Evolutionary conservation across 768 basidiomycete species (phyloP).

Genomic region (Suillus placidus): DNA sequence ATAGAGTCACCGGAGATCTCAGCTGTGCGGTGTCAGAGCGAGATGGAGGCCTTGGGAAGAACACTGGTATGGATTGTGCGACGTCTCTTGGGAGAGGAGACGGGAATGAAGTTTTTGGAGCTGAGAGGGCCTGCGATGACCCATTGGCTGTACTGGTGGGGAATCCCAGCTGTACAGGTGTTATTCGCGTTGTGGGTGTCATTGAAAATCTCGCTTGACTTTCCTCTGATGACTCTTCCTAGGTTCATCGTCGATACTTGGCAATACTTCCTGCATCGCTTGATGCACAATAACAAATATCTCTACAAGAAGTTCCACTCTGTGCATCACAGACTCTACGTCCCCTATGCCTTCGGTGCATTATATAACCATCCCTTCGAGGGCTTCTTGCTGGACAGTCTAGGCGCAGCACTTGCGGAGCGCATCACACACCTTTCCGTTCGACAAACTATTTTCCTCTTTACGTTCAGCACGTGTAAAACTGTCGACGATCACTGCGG

Average conservation of each 20-base stretch:
- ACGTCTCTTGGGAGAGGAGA: slow-evolving; percentile 44
- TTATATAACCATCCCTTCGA: slow-evolving; percentile 98
- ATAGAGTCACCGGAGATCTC: slow-evolving; percentile 41
- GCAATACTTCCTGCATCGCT: slow-evolving; percentile 96
- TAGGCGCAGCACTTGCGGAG: slow-evolving; percentile 82
- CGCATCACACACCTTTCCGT: slow-evolving; percentile 63
- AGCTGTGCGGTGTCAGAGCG: slow-evolving; percentile 41
- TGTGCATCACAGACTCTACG: slow-evolving; percentile 93
- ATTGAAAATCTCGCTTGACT: not conserved
- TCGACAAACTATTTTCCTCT: slow-evolving; percentile 85
- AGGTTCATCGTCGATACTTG: slow-evolving; percentile 96
- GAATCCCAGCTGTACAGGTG: slow-evolving; percentile 72
- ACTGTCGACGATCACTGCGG: slow-evolving; percentile 97
- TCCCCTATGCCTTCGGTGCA: slow-evolving; percentile 95
- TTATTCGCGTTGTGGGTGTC: slow-evolving; percentile 80
- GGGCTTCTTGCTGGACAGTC: slow-evolving; percentile 85
- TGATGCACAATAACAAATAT: slow-evolving; percentile 88
- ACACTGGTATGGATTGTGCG: slow-evolving; percentile 43
- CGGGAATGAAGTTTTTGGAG: slow-evolving; percentile 39
- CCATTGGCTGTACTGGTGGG: slow-evolving; percentile 91
- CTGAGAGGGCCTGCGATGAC: slow-evolving; percentile 46
- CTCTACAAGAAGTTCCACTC: slow-evolving; percentile 92
- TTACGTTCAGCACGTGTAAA: slow-evolving; percentile 82
- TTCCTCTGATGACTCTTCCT: slow-evolving; percentile 3
- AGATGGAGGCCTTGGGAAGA: slow-evolving; percentile 45